Conservation (phyloP, 805 yeast species). For the Wickerhamomyces sydowiorum region DNA sequence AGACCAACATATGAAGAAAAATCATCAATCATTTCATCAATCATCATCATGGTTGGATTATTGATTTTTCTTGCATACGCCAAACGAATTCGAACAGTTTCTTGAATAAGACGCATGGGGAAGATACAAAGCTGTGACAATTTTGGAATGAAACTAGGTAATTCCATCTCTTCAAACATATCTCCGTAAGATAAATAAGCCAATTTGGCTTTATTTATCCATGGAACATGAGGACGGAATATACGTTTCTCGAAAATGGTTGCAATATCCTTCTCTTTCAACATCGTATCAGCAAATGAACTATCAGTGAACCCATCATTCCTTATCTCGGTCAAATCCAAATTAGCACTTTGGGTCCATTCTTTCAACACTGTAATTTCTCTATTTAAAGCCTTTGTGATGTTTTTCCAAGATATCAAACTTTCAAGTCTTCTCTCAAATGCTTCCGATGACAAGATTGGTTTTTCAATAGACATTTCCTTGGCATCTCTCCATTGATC, state of each 20-base stretch:
- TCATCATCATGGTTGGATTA: constrained; percentile 91
- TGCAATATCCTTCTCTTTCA: constrained; percentile 75
- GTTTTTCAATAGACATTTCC: constrained; percentile 77
- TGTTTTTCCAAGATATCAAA: constrained; percentile 76
- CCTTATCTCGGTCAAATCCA: constrained; percentile 50
- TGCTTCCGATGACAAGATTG: constrained; percentile 56
- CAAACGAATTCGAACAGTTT: constrained; percentile 67
- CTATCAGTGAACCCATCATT: constrained; percentile 45
- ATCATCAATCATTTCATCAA: constrained; percentile 89
- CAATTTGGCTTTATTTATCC: constrained; percentile 77
- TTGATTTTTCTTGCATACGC: constrained; percentile 70
- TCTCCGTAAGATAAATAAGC: constrained; percentile 59
- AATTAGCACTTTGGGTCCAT: constrained; percentile 84
- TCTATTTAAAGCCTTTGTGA: constrained; percentile 60
- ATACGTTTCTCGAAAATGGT: constrained; percentile 66
- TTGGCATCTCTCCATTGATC: constrained; percentile 73
- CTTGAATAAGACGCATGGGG: constrained; percentile 76
- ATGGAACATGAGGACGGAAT: constrained; percentile 65
- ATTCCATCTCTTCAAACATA: constrained; percentile 57
- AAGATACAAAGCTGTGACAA: constrained; percentile 63
- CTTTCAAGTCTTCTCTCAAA: constrained; percentile 69
- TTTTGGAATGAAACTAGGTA: constrained; percentile 67
- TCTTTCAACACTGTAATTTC: constrained; percentile 54
- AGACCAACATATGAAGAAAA: constrained; percentile 70
- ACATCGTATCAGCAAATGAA: constrained; percentile 74